Base-by-base conservation (phyloP, 345 rosid genomes). In the Nephelium lappaceum region DNA sequence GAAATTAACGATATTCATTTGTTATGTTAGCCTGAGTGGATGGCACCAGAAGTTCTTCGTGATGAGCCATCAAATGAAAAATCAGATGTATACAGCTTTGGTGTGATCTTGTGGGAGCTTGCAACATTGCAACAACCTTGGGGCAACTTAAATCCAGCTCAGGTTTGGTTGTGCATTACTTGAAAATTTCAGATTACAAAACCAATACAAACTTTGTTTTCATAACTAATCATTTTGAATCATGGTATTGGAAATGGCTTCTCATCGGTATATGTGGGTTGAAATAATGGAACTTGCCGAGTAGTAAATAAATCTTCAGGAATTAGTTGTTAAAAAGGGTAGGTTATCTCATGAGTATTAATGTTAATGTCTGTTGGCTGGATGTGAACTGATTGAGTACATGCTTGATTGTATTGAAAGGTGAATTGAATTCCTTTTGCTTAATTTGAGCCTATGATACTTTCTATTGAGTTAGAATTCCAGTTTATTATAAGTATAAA, bases 1-100 rank as follows among this genome's bases (percentile, higher is more conserved):
- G n/a, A 77, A 60, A 75, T 51, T 77, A 61, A 71, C 47, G 15
- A 51, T 39, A 43, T 66, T 43, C 72, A 58, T 79, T 78, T 60
- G 63, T 77, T 73, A 61, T 83, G 67, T 80, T 84, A 95, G 99
- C 98, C 99, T 65, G 99, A 93, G 86, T 95, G 99, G 99, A 95
- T 95, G 99, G 99, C 99, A 79, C 99, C 99, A 57, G 99, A 95
- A 89, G 99, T 95, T 75, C 91, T 95, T 12, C 90, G 99, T 36
- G 99, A 95, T 79, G 99, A 95, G 83, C 98, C 89, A 76, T 95
- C 99, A 72, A 95, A 95, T 79, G 99, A 95, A 71, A 95, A 95
- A 79, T 93, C 99, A 21, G 99, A 96, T 58, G 82, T 96, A 57
- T 96, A 96, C 86, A 96, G 99, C 83, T 96, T 96, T 79, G 99